Conservation (phyloP, 352 stramenopile species). For the Globisporangium lucens region DNA sequence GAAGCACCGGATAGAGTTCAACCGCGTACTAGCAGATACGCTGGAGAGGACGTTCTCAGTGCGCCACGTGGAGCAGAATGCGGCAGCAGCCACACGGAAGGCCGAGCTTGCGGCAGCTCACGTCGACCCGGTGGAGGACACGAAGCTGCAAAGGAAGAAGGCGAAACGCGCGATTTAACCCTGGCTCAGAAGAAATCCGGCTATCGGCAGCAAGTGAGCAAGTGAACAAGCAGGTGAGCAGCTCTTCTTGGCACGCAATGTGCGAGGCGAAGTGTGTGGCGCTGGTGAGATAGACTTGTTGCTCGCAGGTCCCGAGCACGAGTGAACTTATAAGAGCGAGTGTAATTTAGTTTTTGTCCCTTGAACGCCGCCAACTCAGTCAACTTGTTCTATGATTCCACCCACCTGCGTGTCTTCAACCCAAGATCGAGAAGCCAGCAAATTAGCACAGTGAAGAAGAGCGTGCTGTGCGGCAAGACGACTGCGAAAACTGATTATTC, state of each 20-base stretch:
- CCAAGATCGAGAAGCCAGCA: not conserved
- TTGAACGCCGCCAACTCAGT: not conserved
- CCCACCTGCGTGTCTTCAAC: not conserved
- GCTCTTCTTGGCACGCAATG: too few relatives aligned
- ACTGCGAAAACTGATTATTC: too few relatives aligned
- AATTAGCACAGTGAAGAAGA: too few relatives aligned
- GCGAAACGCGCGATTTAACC: constrained; percentile 2
- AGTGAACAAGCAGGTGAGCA: too few relatives aligned
- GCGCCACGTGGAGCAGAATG: constrained; percentile 34
- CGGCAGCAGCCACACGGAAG: constrained; percentile 19
- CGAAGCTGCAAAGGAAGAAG: constrained; percentile 17
- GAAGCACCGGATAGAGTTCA: constrained; percentile 41
- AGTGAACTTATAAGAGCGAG: constrained; percentile 11
- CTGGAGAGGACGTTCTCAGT: constrained; percentile 52
- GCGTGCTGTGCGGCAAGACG: too few relatives aligned
- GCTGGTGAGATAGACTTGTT: not conserved
- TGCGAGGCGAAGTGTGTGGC: too few relatives aligned
- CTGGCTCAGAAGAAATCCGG: not conserved
- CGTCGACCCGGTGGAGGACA: not conserved
- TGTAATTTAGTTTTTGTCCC: constrained; percentile 17
- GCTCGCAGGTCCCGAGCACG: not conserved
- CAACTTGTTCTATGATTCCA: too few relatives aligned
- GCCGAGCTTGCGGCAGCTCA: constrained; percentile 15
- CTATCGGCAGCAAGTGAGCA: not conserved
- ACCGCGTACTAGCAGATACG: constrained; percentile 41